Evolutionary conservation across 805 yeast genomes (phyloP), one percentile per base, ranked within the genome.

Genomic region (Zygosaccharomyces siamensis): DNA sequence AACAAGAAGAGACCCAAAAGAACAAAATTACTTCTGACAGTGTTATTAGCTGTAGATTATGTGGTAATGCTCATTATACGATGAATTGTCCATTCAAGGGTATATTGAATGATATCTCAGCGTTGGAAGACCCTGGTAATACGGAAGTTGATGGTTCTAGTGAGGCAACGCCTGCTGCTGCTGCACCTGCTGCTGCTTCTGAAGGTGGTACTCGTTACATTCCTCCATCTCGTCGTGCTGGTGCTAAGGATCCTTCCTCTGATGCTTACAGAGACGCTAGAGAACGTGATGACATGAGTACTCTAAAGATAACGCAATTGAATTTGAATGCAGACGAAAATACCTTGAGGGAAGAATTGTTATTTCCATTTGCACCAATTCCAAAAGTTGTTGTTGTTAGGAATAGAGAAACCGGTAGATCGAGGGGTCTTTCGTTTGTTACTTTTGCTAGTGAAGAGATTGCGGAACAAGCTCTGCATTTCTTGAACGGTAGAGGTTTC

Each of bases 381-480:
- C 80, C 79, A 62, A 85, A 96, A 72, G 86, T 86, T 57, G 84
- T 85, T 55, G 76, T 93, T 50, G 89, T 89, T 51, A 86, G 87
- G 74, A 87, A 89, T 73, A 85, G 89, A 73, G 96, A 86, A 61
- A 93, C 98, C 24, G 93, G 96, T 56, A 84, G 84, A 70, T 86
- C 96, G 39, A 86, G 89, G 73, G 99, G 99, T 64, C 82, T 92
- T 70, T 98, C 98, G 5, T 93, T 88, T 70, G 95, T 90, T 56
- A 84, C 92, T 52, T 86, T 86, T 68, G 79, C 77, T 51, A 77
- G 82, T 48, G 81, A 81, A 63, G 68, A 70, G 49, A 73, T 72
- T 58, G 99, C 98, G 39, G 83, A 86, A 70, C 69, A 67, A 56
- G 98, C 97, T 45, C 74, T 85, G 71, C 82, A 85, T 54, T 66